Percentiles rank a stretch among this genome's conserved stretches.
Conservation (phyloP, 2,329 filamentous ascomycete species). For the Colletotrichum spaethianum region DNA sequence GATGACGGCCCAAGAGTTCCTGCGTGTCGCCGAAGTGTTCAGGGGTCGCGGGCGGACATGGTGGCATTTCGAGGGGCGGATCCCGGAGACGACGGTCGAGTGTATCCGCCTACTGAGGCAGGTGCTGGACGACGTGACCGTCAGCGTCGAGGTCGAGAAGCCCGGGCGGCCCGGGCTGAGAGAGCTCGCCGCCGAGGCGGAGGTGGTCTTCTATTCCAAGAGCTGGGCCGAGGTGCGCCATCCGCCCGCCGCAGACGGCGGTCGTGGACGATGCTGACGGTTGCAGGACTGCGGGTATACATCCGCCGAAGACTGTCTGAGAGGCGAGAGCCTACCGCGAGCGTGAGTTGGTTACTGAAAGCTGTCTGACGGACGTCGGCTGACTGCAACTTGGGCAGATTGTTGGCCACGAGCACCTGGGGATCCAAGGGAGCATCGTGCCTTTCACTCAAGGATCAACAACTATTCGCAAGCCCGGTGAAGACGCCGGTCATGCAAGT, state of each 20-base stretch:
- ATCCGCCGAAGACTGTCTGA: constrained; percentile 67
- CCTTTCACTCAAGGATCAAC: constrained; percentile 54
- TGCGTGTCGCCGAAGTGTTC: constrained; percentile 56
- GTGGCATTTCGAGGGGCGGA: constrained; percentile 80
- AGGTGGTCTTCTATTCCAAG: constrained; percentile 82
- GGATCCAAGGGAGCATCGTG: constrained; percentile 63
- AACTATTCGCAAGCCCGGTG: constrained; percentile 59
- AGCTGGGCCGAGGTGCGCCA: constrained; percentile 76
- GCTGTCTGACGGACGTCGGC: constrained; percentile 9
- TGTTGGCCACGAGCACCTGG: constrained; percentile 71
- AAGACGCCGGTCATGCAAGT: constrained; percentile 56
- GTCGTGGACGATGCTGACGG: constrained; percentile 15
- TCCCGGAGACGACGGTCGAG: constrained; percentile 70
- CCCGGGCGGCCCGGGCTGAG: constrained; percentile 72
- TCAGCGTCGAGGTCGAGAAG: constrained; percentile 83
- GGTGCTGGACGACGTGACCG: constrained; percentile 42
- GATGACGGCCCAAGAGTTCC: constrained; percentile 76
- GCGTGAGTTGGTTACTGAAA: constrained; percentile 58
- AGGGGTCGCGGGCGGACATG: constrained; percentile 60
- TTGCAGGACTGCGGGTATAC: constrained; percentile 50
- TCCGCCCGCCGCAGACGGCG: not conserved
- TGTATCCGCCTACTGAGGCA: constrained; percentile 71
- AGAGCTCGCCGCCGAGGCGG: constrained; percentile 72
- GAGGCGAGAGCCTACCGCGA: constrained; percentile 56
- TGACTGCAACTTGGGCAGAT: constrained; percentile 49